Percentiles rank a stretch among this genome's conserved stretches.
phyloP scores from a whole-genome alignment of 176 grass and related monocot species.

The Carex myosuroides region DNA sequence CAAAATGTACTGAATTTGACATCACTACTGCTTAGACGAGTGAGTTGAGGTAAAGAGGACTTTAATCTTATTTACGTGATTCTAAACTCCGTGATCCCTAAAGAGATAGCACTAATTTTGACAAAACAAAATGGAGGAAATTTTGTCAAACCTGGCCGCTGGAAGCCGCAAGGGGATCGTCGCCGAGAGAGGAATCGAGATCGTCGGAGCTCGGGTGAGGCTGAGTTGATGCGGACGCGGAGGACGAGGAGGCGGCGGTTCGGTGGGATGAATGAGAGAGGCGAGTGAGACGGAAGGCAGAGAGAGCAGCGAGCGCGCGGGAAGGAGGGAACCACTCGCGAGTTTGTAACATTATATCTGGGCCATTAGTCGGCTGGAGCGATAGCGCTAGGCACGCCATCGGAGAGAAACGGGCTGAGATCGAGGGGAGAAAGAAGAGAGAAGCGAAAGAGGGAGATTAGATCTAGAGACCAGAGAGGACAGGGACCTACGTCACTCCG shows the following conservation, averaged over 20 bases:
- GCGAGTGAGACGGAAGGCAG: conserved; percentile 80
- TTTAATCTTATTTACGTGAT: neutral
- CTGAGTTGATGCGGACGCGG: neutral
- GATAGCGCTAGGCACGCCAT: conserved; percentile 98
- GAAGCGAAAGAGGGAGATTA: conserved; percentile 16
- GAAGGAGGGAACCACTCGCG: conserved; percentile 96
- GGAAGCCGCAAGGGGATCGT: conserved; percentile 76
- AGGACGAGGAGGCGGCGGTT: conserved; percentile 21
- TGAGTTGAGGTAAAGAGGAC: neutral
- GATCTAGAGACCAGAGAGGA: conserved; percentile 27
- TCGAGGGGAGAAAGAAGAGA: neutral
- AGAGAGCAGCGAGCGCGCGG: conserved; percentile 89
- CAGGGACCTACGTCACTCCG: neutral
- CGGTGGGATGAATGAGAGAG: conserved; percentile 54
- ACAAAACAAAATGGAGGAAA: neutral
- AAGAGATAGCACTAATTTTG: neutral
- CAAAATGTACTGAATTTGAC: neutral
- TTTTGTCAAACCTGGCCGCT: conserved; percentile 57
- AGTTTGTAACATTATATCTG: conserved; percentile 86
- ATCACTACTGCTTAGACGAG: neutral
- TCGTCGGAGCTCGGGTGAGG: conserved; percentile 41
- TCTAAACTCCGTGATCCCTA: neutral
- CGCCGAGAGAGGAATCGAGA: conserved; percentile 60
- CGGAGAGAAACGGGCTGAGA: conserved; percentile 20
- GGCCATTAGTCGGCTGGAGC: conserved; percentile 85